Evolutionary conservation across 2,329 filamentous ascomycete genomes (phyloP).

Genomic region (Colletotrichum sidae): DNA sequence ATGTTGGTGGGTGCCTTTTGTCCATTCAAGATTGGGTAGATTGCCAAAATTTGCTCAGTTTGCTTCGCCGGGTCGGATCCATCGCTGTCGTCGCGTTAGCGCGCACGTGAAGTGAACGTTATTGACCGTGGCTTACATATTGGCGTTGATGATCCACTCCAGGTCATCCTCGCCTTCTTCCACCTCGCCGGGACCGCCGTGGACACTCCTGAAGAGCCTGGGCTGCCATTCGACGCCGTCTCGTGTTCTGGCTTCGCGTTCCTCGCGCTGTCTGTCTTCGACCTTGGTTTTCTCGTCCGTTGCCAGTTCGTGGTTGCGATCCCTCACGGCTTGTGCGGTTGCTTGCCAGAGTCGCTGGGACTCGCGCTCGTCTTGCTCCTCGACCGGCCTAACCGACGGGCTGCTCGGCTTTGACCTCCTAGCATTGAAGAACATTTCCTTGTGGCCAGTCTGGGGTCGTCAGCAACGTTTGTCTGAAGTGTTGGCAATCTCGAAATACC

Average conservation of each 20-base stretch:
- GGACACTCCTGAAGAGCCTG: conserved; percentile 82
- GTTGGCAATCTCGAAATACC: conserved; percentile 54
- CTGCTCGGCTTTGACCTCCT: conserved; percentile 79
- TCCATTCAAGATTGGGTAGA: conserved; percentile 86
- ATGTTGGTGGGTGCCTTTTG: conserved; percentile 70
- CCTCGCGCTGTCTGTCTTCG: conserved; percentile 90
- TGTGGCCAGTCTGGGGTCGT: conserved; percentile 79
- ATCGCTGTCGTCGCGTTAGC: conserved; percentile 60
- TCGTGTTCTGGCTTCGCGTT: conserved; percentile 82
- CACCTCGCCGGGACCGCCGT: conserved; percentile 74
- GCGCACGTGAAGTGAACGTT: not conserved
- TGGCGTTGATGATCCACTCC: conserved; percentile 93
- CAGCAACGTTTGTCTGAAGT: not conserved
- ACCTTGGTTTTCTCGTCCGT: conserved; percentile 98
- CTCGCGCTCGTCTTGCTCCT: conserved; percentile 90
- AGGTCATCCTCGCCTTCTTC: conserved; percentile 89
- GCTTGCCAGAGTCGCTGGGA: conserved; percentile 89
- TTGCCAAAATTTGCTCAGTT: conserved; percentile 84
- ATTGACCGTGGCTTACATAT: conserved; percentile 69
- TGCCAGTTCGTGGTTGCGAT: conserved; percentile 86
- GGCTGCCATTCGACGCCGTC: conserved; percentile 90
- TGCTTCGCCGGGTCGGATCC: conserved; percentile 74
- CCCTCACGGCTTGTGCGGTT: conserved; percentile 84
- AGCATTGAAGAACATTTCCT: conserved; percentile 91
- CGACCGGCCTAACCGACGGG: conserved; percentile 79